A percentile compares a stretch with the other conserved stretches of the same genome.
These are phyloP conservation scores for Rhodofomes roseus DNA, from an alignment of 1,284 basidiomycete species.

Conservation along the genomic window DNA sequence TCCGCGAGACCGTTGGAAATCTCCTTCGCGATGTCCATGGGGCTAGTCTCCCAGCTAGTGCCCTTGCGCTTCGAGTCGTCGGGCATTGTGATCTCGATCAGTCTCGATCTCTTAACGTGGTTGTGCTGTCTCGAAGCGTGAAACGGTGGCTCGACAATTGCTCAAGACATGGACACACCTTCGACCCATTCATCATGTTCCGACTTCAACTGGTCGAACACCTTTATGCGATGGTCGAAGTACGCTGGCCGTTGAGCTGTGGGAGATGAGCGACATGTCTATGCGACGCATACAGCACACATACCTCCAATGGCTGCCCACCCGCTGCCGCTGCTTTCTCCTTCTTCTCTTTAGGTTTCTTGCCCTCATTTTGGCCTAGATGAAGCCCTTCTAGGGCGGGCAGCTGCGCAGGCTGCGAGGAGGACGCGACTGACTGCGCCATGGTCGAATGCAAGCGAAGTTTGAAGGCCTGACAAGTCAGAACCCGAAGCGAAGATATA, in stretches of 20 bases:
- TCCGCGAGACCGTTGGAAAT: constrained; percentile 92
- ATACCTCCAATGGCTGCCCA: constrained; percentile 61
- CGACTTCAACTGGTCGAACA: constrained; percentile 88
- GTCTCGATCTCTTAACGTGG: constrained; percentile 81
- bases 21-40: constrained; percentile 87
- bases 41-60: constrained; percentile 93
- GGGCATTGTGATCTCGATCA: constrained; percentile 81
- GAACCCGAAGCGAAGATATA: constrained; percentile 3
- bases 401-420: constrained; percentile 33
- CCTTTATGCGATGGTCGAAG: constrained; percentile 86
- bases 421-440: constrained; percentile 34
- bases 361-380: constrained; percentile 22
- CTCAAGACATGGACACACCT: constrained; percentile 39
- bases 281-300: constrained; percentile 12
- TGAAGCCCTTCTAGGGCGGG: constrained; percentile 31
- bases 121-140: constrained; percentile 52
- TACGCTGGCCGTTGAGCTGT: constrained; percentile 81
- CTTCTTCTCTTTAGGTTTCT: constrained; percentile 52
- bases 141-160: not conserved
- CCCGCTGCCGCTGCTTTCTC: constrained; percentile 41
- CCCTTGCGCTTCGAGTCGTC: constrained; percentile 85
- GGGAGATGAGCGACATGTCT: constrained; percentile 7
- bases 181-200: constrained; percentile 83
- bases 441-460: constrained; percentile 18
- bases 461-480: not conserved